Conservation (phyloP, 371 early-diverging fungal genomes). For the Sporodiniella umbellata region DNA sequence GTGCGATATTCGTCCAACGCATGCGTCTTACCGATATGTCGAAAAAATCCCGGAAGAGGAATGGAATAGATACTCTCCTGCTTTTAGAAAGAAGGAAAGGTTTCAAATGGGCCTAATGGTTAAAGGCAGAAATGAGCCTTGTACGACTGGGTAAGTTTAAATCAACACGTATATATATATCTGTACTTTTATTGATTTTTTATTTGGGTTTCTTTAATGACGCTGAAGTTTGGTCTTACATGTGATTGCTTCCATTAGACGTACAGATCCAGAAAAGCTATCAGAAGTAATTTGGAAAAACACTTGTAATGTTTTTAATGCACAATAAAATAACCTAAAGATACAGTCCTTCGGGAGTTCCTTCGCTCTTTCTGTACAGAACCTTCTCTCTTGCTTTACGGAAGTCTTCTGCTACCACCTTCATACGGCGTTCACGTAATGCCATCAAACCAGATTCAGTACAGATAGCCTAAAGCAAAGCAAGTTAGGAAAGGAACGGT, state of each 20-base stretch:
- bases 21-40: constrained; percentile 72
- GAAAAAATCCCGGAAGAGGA: constrained; percentile 28
- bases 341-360: constrained; percentile 96
- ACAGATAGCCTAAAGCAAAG: constrained; percentile 88
- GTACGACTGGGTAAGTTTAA: constrained; percentile 56
- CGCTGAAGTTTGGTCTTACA: constrained; percentile 54
- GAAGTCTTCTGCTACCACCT: constrained; percentile 98
- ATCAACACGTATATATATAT: background rate
- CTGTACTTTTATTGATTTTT: background rate
- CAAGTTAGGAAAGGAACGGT: too few species aligned
- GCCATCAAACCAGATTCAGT: constrained; percentile 99
- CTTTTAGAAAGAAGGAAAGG: constrained; percentile 70
- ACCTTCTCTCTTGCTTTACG: constrained; percentile 99
- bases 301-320: constrained; percentile 49
- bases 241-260: constrained; percentile 56
- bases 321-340: constrained; percentile 50
- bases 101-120: constrained; percentile 71
- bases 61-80: constrained; percentile 35
- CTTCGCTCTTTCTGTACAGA: constrained; percentile 97
- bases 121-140: constrained; percentile 89
- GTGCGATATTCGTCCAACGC: constrained; percentile 92
- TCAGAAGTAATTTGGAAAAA: constrained; percentile 60
- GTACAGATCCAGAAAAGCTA: constrained; percentile 42
- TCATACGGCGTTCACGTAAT: constrained; percentile 98
- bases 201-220: background rate